Base-by-base conservation (phyloP, 1,284 basidiomycete genomes). In the Salmacisia buchloeana region DNA sequence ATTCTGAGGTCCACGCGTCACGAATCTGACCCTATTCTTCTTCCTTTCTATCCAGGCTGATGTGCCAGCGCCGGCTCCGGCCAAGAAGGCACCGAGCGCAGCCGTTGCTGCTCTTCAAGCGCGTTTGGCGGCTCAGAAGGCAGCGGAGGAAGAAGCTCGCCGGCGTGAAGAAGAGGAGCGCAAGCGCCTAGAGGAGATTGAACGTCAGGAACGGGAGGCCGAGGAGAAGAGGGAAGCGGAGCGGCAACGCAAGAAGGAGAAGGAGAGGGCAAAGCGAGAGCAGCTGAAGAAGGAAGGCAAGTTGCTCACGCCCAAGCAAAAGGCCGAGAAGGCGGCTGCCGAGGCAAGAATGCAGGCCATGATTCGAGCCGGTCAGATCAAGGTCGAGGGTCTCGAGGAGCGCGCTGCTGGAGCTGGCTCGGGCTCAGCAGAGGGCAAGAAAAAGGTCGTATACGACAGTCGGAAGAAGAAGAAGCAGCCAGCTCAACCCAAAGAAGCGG, bases 341-440 rank as follows among this genome's bases (percentile, higher is more conserved):
- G 94, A 97, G 80, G 86, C 91, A 38, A 87, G 94, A 63, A 90
- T 89, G 81, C 87, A 94, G 81, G 94, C 94, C 2, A 85, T 98
- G 63, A 84, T 98, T 59, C 87, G 88, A 25, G 90, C 91, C 33
- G 93, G 93, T 57, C 74, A 76, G 58, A 89, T 92, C 63, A 88
- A 89, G 73, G 89, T 98, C 67, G 93, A 94, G 70, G 96, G 91
- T 64, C 83, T 97, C 43, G 82, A 83, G 27, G 84, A 82, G 58
- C 82, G 81, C 63, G 83, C 81, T 3, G 81, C 83, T 34, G 58
- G 46, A 21, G 35, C 31, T 13, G 56, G 21, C 3, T 43, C 49
- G 10, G 81, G 80, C 61, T 83, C 78, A 4, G 81, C 82, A 35
- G 63, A 72, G 33, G 80, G 81, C 65, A 82, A 80, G 60, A 82